Base-by-base conservation (phyloP, 1,284 basidiomycete genomes). In the Fomes fomentarius region DNA sequence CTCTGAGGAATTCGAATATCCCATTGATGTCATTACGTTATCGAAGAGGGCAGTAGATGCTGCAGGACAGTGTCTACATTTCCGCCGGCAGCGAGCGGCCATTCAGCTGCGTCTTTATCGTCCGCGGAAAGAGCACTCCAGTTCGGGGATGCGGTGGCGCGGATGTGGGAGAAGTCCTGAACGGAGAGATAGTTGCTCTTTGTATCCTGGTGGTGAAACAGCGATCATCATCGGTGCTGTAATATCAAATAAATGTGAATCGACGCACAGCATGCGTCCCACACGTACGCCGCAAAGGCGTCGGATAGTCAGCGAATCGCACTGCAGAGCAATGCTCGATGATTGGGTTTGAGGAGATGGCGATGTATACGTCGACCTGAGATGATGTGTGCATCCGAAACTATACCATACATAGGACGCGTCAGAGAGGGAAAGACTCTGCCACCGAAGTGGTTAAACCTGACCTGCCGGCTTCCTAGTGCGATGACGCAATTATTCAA, bases 151-250 rank as follows among this genome's bases (percentile, higher is more conserved):
- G 82, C 83, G 1, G 84, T 83, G 3, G 77, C 64, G 33, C 84
- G 77, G 54, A 93, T 88, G 69, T 93, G 91, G 21, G 90, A 90
- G 66, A 94, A 94, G 63, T 94, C 91, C 65, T 89, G 88, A 7
- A 92, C 82, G 2, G 74, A 56, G 5, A 75, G 62, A 56, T 75
- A 71, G 41, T 71, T 70, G 59, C 69, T 74, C 43, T 43, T 48
- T 3, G 11, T 7, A 4, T 39, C 6, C 52, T 46, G 37, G n/a
- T 14, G 17, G 35, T n/a, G 30, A 2, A 37, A 22, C 24, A n/a
- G n/a, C n/a, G n/a, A n/a, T n/a, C n/a, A n/a, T n/a, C n/a, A n/a
- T n/a, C n/a, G n/a, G n/a, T n/a, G n/a, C n/a, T n/a, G n/a, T n/a
- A 21, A 22, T 12, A 21, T 28, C 33, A 4, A 37, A 28, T n/a